Percentiles rank a stretch among this genome's conserved stretches.
Conservation (phyloP, 345 rosid genomes). For the Zanthoxylum bungeanum region DNA sequence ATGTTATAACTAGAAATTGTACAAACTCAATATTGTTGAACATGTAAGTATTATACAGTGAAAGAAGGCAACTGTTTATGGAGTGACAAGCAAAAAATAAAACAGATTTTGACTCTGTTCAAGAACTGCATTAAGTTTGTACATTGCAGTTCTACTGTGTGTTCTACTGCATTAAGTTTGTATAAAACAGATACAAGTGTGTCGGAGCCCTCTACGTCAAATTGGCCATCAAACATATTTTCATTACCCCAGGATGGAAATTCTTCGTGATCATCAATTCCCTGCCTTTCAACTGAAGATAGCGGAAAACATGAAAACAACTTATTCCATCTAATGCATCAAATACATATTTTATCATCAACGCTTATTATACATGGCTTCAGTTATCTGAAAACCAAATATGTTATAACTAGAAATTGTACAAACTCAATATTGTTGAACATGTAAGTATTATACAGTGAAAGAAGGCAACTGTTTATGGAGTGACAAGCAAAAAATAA, state of each 20-base stretch:
- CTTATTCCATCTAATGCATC: not conserved
- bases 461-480: not conserved
- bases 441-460: not conserved
- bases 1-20: not conserved
- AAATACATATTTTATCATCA: not conserved
- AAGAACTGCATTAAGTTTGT: no score
- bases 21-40: not conserved
- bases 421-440: not conserved
- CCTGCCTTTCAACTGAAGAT: conserved; percentile 56
- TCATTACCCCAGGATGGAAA: conserved; percentile 63
- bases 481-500: not conserved
- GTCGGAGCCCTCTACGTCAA: conserved; percentile 52
- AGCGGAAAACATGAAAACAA: conserved; percentile 13
- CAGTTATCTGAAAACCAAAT: not conserved
- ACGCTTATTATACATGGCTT: not conserved
- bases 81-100: not conserved
- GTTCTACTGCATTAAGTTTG: no score
- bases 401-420: not conserved
- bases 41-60: not conserved
- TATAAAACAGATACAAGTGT: conserved; percentile 70
- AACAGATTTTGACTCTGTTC: no score
- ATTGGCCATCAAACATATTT: conserved; percentile 45
- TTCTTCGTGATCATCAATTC: conserved; percentile 46
- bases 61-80: not conserved
- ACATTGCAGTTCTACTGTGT: no score